phyloP scores from a whole-genome alignment of 208 protist species.

The Phytomonas serpens region DNA sequence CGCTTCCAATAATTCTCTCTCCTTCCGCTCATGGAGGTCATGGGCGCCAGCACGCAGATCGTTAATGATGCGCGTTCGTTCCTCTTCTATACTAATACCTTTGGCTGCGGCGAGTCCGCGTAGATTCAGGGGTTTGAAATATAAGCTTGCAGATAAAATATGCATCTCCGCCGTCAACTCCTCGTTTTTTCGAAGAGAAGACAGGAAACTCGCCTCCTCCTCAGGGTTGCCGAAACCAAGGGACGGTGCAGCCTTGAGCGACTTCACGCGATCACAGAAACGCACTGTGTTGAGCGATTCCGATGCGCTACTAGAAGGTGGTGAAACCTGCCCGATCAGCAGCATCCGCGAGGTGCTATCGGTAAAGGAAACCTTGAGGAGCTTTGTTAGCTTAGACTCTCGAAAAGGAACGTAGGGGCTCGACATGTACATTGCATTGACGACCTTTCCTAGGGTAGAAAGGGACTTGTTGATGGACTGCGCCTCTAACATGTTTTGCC shows the following conservation, averaged over 20 bases:
- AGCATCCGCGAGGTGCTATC: conserved; percentile 57
- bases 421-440: conserved; percentile 80
- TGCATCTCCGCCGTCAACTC: conserved; percentile 72
- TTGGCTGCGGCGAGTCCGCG: conserved; percentile 24
- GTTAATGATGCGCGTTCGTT: conserved; percentile 20
- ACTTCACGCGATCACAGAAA: conserved; percentile 88
- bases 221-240: conserved; percentile 40
- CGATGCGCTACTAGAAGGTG: conserved; percentile 36
- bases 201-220: conserved; percentile 53
- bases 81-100: conserved; percentile 23
- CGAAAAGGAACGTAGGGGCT: conserved; percentile 79
- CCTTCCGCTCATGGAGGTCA: conserved; percentile 28
- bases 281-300: conserved; percentile 78
- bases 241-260: conserved; percentile 42
- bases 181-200: conserved; percentile 42
- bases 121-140: conserved; percentile 40
- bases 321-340: conserved; percentile 81
- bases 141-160: conserved; percentile 47
- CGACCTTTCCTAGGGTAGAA: conserved; percentile 72
- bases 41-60: conserved; percentile 24
- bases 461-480: conserved; percentile 90
- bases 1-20: conserved; percentile 31
- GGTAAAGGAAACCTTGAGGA: conserved; percentile 78
- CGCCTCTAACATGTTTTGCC: conserved; percentile 83
- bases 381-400: conserved; percentile 90